A percentile compares a stretch with the other conserved stretches of the same genome.
phyloP scores from a whole-genome alignment of 169 alveolate genomes.

The Nephromyces sp. region DNA sequence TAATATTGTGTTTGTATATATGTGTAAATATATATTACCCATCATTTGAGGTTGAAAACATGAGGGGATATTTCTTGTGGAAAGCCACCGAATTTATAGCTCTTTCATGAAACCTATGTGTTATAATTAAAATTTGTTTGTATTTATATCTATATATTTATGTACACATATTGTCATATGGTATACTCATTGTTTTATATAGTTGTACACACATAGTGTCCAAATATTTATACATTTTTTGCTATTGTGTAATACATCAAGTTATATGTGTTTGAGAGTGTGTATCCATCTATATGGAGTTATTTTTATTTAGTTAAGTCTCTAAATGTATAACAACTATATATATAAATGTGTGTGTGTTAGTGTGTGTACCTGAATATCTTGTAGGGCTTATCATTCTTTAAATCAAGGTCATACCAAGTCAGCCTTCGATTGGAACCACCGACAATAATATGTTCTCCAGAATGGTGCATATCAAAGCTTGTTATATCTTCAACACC shows the following conservation, averaged over 20 bases:
- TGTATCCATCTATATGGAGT: not conserved
- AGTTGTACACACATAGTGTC: not conserved
- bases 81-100: not conserved
- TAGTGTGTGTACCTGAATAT: slow-evolving; percentile 8
- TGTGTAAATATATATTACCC: not conserved
- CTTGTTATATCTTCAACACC: slow-evolving; percentile 17
- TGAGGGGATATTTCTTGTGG: not conserved
- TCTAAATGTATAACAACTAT: not conserved
- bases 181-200: not conserved
- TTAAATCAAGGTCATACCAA: slow-evolving; percentile 26
- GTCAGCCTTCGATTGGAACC: slow-evolving; percentile 3
- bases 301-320: not conserved
- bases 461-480: slow-evolving; percentile 21
- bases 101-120: not conserved
- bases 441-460: slow-evolving; percentile 28
- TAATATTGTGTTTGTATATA: slow-evolving; percentile 1
- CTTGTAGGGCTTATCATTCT: slow-evolving; percentile 25
- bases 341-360: not conserved
- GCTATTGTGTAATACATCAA: too few relatives aligned
- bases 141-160: not conserved
- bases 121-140: not conserved
- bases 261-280: too few relatives aligned
- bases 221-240: too few relatives aligned
- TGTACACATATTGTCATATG: not conserved
- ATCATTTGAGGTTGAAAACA: not conserved